A percentile compares a stretch with the other conserved stretches of the same genome.
Conservation (phyloP, 2,329 filamentous ascomycete species). For the Aspergillus vadensis region DNA sequence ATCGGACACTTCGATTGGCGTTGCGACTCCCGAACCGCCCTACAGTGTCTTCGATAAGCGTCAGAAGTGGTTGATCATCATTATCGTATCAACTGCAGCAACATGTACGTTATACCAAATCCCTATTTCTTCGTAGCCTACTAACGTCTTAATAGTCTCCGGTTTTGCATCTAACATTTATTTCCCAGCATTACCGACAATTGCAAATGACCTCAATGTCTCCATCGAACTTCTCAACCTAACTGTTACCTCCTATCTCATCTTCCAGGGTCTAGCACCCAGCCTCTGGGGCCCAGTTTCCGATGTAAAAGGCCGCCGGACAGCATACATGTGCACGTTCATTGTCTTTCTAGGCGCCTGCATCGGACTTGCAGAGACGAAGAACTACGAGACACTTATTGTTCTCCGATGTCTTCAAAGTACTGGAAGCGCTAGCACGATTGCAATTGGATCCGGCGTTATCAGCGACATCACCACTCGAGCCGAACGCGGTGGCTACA, state of each 20-base stretch:
- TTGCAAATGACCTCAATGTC: slow-evolving; percentile 45
- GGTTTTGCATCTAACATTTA: slow-evolving; percentile 52
- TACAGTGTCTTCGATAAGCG: slow-evolving; percentile 55
- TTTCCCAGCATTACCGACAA: slow-evolving; percentile 47
- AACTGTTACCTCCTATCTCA: slow-evolving; percentile 26
- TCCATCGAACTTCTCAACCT: slow-evolving; percentile 45
- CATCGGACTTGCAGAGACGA: slow-evolving; percentile 41
- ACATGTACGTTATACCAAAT: slow-evolving; percentile 45
- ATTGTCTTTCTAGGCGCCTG: slow-evolving; percentile 43
- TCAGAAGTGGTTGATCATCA: slow-evolving; percentile 53
- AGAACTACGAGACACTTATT: slow-evolving; percentile 37
- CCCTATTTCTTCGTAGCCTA: too few species aligned
- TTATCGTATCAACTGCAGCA: slow-evolving; percentile 53
- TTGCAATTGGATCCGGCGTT: slow-evolving; percentile 71
- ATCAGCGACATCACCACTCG: slow-evolving; percentile 71
- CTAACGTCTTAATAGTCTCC: slow-evolving; percentile 32
- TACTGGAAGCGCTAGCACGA: slow-evolving; percentile 63
- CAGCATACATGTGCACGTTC: slow-evolving; percentile 62
- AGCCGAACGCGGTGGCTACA: slow-evolving; percentile 71
- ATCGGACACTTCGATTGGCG: not conserved
- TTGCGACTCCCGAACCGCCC: slow-evolving; percentile 29
- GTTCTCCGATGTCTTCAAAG: slow-evolving; percentile 42
- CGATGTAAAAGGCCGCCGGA: slow-evolving; percentile 62
- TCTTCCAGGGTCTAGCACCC: slow-evolving; percentile 64
- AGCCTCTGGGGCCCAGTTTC: slow-evolving; percentile 64